A percentile compares a stretch with the other conserved stretches of the same genome.
Evolutionary conservation across 1,284 basidiomycete species (phyloP).

Genomic region (Singerocomus rubriflavus): DNA sequence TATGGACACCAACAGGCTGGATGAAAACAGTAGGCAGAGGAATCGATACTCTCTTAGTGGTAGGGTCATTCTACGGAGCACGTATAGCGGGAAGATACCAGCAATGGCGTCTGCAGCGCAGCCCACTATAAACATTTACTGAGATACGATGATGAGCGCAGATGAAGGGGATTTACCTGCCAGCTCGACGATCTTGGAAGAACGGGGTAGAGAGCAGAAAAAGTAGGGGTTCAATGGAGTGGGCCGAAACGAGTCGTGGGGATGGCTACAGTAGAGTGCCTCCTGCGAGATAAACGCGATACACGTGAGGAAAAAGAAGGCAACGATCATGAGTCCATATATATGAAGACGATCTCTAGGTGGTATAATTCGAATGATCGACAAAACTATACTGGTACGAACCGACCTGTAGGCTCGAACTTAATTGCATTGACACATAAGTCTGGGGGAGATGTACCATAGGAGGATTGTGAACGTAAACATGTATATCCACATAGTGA

Average conservation of each 20-base stretch:
- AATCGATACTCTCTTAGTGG: conserved; percentile 14
- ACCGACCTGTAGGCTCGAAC: conserved; percentile 6
- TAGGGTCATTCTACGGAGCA: conserved; percentile 17
- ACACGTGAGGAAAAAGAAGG: conserved; percentile 9
- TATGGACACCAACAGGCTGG: conserved; percentile 10
- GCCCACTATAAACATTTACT: conserved; percentile 2
- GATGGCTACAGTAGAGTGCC: not conserved
- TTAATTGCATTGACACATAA: not conserved
- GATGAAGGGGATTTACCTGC: not conserved
- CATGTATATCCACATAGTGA: conserved; percentile 8
- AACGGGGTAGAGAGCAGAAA: not conserved
- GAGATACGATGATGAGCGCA: not conserved
- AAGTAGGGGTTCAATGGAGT: not conserved
- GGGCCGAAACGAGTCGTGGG: not conserved
- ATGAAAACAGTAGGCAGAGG: conserved; percentile 16
- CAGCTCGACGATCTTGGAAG: not conserved
- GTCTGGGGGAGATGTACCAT: conserved; percentile 10
- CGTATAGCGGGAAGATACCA: conserved; percentile 10
- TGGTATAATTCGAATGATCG: conserved; percentile 16
- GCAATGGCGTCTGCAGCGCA: not conserved
- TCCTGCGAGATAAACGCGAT: not conserved
- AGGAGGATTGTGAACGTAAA: conserved; percentile 6
- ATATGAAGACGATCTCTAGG: conserved; percentile 6
- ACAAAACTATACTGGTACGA: conserved; percentile 15
- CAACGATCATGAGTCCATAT: conserved; percentile 7